Base-by-base conservation (phyloP, 331 rosid species). In the Rhamnella rubrinervis region DNA sequence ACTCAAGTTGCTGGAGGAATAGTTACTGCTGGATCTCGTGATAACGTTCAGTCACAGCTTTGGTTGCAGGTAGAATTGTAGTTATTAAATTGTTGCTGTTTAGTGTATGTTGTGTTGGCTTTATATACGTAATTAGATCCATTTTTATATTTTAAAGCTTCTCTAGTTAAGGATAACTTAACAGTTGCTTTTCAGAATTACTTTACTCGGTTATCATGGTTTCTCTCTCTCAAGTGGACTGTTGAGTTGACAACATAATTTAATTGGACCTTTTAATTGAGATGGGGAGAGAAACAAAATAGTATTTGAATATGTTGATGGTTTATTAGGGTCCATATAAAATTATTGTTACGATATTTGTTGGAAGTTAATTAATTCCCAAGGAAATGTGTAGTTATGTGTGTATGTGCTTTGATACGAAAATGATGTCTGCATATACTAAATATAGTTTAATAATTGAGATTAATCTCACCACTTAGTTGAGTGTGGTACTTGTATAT, bases 1-100 rank as follows among this genome's bases (percentile, higher is more conserved):
- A 86, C 91, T 77, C 84, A 96, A 49, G 91, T 89, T 79, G 82
- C 86, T 38, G 98, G 97, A 62, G 98, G 83, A 71, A 75, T 87
- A 39, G 90, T 82, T 75, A 62, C 91, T 67, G 78, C 84, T 75
- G 97, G 96, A 66, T 86, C 98, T 60, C 92, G 96, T 37, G 98
- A 95, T 61, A 73, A 86, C 77, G 86, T 81, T 75, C 98, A 82
- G 82, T 80, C 98, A 61, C 98, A 95, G 85, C 87, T 69, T 78
- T 89, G 97, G 97, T 61, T 89, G 60, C 96, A 95, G 90, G 98
- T 95, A 79, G 23, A 68, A 59, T 74, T 64, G 81, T 63, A 25
- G 16, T 55, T 40, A 66, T 73, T 46, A 61, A 71, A 38, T 67
- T 61, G 44, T 79, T 39, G 41, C 41, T 61, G 58, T 56, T 58